Evolutionary conservation across 345 rosid genomes (phyloP).

Genomic region (Capsella bursapastoris): DNA sequence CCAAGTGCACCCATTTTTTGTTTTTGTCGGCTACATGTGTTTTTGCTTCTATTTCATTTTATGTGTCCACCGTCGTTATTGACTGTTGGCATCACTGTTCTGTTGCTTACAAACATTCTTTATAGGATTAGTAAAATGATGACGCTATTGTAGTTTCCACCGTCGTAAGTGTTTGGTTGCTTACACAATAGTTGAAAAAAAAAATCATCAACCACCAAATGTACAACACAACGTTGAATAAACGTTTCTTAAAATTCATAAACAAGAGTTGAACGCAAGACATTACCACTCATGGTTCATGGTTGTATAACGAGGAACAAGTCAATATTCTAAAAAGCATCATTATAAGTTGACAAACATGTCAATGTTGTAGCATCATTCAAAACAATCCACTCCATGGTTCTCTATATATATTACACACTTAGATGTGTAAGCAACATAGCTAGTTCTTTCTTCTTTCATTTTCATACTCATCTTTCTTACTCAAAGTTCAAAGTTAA

Average conservation of each 20-base stretch:
- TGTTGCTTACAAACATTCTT: not conserved
- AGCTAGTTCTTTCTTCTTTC: constrained; percentile 2
- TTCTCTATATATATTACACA: not conserved
- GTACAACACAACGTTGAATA: not conserved
- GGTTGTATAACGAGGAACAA: constrained; percentile 22
- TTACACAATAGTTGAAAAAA: constrained; percentile 4
- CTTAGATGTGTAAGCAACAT: not conserved
- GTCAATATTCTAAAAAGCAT: constrained; percentile 30
- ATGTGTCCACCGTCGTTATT: not conserved
- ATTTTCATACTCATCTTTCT: not conserved
- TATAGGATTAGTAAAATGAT: not conserved
- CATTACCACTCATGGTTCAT: not conserved
- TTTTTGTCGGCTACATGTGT: not conserved
- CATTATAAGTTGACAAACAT: constrained; percentile 32
- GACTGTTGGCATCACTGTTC: not conserved
- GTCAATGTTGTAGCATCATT: not conserved
- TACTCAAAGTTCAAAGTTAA: not conserved
- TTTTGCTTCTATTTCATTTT: not conserved
- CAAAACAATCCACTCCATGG: constrained; percentile 5
- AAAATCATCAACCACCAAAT: not conserved
- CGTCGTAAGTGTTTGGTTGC: not conserved
- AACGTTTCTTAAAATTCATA: not conserved
- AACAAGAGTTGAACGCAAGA: constrained; percentile 14
- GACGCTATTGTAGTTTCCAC: not conserved
- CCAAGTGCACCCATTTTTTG: not conserved